Evolutionary conservation across 2,329 filamentous ascomycete species (phyloP).

Genomic region (Diaporthe destruens): DNA sequence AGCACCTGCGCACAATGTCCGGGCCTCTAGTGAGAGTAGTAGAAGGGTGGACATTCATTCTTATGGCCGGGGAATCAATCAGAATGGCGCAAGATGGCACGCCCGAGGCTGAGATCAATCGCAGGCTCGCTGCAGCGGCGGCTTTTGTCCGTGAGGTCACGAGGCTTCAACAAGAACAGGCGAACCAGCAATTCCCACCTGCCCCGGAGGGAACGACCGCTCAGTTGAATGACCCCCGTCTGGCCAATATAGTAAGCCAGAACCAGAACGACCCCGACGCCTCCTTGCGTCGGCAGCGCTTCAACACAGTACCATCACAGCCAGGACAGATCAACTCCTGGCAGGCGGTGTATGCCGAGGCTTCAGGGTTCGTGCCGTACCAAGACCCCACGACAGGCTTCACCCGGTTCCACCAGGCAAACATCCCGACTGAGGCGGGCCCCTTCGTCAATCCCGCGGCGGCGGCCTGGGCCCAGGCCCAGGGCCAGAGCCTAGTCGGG

Average conservation of each 20-base stretch:
- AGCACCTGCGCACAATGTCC: neutral
- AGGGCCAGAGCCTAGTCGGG: constrained; percentile 10
- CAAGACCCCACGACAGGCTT: constrained; percentile 28
- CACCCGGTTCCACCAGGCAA: constrained; percentile 17
- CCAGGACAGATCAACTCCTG: constrained; percentile 15
- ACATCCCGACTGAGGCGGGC: constrained; percentile 23
- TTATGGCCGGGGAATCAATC: constrained; percentile 9
- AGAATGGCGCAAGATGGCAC: neutral
- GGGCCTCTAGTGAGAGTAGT: constrained; percentile 11
- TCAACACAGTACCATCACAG: neutral
- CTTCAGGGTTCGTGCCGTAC: constrained; percentile 25
- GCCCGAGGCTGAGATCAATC: neutral
- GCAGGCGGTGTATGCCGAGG: constrained; percentile 23
- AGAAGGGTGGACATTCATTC: constrained; percentile 26
- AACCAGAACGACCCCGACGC: constrained; percentile 12
- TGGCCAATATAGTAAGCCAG: neutral
- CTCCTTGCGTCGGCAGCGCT: neutral
- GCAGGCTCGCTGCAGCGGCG: neutral
- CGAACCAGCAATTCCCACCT: neutral
- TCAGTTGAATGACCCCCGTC: neutral
- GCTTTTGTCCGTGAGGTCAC: neutral
- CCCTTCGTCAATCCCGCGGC: neutral
- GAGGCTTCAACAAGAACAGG: neutral
- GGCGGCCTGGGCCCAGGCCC: constrained; percentile 10
- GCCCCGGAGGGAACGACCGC: neutral